A percentile compares a stretch with the other conserved stretches of the same genome.
Evolutionary conservation across 2,329 filamentous ascomycete species (phyloP).

Genomic region (Pestalotiopsis sp.): DNA sequence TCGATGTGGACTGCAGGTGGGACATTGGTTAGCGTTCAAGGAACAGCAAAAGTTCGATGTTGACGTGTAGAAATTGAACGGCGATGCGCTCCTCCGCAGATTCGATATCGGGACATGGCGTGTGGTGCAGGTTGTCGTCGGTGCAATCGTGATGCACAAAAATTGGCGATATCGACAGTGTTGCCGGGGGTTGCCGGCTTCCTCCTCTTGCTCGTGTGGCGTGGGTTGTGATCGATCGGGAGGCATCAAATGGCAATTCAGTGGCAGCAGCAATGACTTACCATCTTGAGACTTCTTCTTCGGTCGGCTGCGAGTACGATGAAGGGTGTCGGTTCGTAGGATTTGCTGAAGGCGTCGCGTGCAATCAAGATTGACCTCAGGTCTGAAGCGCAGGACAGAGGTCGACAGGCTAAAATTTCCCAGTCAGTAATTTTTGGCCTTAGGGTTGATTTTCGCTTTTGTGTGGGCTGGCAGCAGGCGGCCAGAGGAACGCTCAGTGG

Average conservation of each 20-base stretch:
- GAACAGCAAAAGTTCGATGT: constrained; percentile 10
- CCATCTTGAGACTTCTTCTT: constrained; percentile 11
- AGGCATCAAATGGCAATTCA: neutral
- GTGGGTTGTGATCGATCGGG: neutral
- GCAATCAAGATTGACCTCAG: constrained; percentile 5
- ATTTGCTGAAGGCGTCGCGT: constrained; percentile 10
- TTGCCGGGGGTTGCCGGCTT: neutral
- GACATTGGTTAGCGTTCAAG: constrained; percentile 20
- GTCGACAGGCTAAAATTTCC: constrained; percentile 7
- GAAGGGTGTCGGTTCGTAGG: constrained; percentile 6
- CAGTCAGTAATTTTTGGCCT: constrained; percentile 9
- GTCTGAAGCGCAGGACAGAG: constrained; percentile 4
- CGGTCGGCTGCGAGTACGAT: neutral
- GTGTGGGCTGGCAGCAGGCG: neutral
- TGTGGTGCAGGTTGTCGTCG: neutral
- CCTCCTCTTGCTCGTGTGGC: neutral
- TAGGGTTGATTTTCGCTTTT: constrained; percentile 11
- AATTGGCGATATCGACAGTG: neutral
- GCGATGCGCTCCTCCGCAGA: neutral
- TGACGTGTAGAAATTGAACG: neutral
- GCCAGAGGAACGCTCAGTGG: no score
- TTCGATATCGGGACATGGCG: neutral
- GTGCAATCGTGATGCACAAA: neutral
- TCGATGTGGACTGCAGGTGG: constrained; percentile 53
- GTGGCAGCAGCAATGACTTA: constrained; percentile 9